Conservation (phyloP, 2,329 filamentous ascomycete species). For the Metarhizium rileyi region DNA sequence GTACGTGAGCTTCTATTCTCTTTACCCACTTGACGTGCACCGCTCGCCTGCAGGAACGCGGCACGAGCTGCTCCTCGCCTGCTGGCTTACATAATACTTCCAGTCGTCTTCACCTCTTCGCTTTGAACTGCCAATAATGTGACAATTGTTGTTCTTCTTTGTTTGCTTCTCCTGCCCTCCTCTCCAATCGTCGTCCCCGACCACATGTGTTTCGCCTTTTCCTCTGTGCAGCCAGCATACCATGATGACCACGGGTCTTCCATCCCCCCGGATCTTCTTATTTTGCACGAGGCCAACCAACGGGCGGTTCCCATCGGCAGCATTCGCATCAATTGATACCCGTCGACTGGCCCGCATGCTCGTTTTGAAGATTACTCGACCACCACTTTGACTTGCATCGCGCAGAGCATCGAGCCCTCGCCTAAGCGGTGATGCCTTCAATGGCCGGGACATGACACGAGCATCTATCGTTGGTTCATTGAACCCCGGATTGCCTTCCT, state of each 20-base stretch:
- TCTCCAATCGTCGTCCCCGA: neutral
- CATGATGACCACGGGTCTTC: neutral
- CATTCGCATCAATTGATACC: neutral
- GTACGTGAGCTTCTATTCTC: neutral
- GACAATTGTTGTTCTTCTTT: neutral
- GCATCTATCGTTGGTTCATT: no score
- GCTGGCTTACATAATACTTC: no score
- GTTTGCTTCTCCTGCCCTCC: no score
- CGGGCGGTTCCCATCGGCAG: no score
- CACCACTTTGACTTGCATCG: neutral
- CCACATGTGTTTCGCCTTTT: neutral
- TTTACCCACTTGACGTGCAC: neutral
- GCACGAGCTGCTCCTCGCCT: no score
- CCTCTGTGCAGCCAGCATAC: neutral
- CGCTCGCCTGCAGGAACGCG: constrained; percentile 1
- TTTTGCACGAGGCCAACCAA: neutral
- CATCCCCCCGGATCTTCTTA: neutral
- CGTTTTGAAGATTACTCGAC: constrained; percentile 1
- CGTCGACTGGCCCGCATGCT: neutral
- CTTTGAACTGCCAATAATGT: neutral
- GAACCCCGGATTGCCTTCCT: no score
- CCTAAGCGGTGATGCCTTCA: no score
- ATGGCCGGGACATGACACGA: no score
- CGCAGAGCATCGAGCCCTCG: neutral
- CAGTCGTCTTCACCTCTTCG: neutral